Evolutionary conservation across 805 yeast genomes (phyloP).

Genomic region (Kazachstania martiniae): DNA sequence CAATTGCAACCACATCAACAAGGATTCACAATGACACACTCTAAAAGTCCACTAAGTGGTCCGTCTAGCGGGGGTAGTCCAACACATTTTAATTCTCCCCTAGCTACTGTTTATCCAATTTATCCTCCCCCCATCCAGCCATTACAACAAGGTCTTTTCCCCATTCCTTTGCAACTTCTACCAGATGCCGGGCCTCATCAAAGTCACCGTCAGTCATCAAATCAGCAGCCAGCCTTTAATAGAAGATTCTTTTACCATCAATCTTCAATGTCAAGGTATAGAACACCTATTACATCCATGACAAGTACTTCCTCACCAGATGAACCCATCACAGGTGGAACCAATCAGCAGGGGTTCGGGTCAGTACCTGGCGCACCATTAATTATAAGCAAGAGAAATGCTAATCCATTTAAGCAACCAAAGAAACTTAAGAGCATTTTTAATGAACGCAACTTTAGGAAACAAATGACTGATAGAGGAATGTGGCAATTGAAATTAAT

Average conservation of each 20-base stretch:
- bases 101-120: background rate
- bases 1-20: too few relatives aligned
- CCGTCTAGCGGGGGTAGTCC: background rate
- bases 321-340: background rate
- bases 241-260: background rate
- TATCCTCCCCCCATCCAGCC: background rate
- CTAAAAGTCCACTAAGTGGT: background rate
- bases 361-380: background rate
- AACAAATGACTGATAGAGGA: slow-evolving; percentile 27
- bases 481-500: slow-evolving; percentile 25
- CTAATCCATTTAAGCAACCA: slow-evolving; percentile 12
- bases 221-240: background rate
- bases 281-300: background rate
- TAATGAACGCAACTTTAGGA: slow-evolving; percentile 25
- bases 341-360: background rate
- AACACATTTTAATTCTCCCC: background rate
- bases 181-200: background rate
- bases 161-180: too few relatives aligned
- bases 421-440: slow-evolving; percentile 23
- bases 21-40: too few relatives aligned
- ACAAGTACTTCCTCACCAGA: background rate
- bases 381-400: slow-evolving; percentile 2
- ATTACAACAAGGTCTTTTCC: too few relatives aligned
- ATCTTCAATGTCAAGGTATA: too few relatives aligned
- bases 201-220: too few relatives aligned